Conservation (phyloP, 164 flowering plant species). For the Dillenia turbinata region DNA sequence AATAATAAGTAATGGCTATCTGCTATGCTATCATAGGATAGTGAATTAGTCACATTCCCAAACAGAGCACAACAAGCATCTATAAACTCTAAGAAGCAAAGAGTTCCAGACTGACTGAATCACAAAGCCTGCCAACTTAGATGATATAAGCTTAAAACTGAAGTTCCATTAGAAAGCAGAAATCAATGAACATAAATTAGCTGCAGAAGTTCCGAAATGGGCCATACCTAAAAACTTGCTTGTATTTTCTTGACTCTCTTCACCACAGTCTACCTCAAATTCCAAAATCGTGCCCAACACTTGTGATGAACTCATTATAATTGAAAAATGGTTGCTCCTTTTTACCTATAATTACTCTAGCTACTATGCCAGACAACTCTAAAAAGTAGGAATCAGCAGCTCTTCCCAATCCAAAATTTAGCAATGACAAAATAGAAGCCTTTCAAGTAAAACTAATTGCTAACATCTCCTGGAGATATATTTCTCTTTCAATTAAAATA, state of each 20-base stretch:
- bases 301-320: background rate
- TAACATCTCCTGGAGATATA: background rate
- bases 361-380: slow-evolving; percentile 16
- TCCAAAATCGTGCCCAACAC: background rate
- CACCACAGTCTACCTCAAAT: slow-evolving; percentile 5
- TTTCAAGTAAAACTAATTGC: slow-evolving; percentile 12
- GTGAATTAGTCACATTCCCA: too few relatives aligned
- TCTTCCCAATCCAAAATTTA: slow-evolving; percentile 12
- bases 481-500: slow-evolving; percentile 12
- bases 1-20: too few relatives aligned
- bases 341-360: slow-evolving; percentile 10
- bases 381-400: slow-evolving; percentile 9
- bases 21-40: too few relatives aligned
- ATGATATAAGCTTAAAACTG: too few relatives aligned
- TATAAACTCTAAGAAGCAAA: too few relatives aligned
- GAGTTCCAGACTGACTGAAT: too few relatives aligned
- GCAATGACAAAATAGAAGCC: slow-evolving; percentile 11
- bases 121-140: too few relatives aligned
- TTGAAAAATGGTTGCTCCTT: background rate
- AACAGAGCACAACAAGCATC: too few relatives aligned
- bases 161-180: too few relatives aligned
- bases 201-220: background rate
- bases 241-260: slow-evolving; percentile 4
- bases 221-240: slow-evolving; percentile 20
- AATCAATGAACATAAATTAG: too few relatives aligned